A percentile compares a stretch with the other conserved stretches of the same genome.
These are phyloP conservation scores for Rhododendron molle DNA, from an alignment of 148 eudicot species.

Conservation along the genomic window DNA sequence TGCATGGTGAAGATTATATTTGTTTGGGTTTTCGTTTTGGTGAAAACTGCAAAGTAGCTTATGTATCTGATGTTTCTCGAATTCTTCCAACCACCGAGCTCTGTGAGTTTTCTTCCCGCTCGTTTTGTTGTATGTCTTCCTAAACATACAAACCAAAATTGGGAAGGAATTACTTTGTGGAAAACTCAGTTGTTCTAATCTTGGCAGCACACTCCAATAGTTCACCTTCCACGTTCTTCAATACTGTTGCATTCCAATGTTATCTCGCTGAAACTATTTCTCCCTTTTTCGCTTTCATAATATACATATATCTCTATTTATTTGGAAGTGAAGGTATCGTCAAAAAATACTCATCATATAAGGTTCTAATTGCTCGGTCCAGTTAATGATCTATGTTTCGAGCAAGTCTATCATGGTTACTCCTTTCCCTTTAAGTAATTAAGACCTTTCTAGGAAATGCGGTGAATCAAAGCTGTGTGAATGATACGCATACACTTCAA, in stretches of 20 bases:
- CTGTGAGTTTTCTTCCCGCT: conserved; percentile 38
- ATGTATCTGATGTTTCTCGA: conserved; percentile 88
- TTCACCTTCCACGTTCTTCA: too few relatives aligned
- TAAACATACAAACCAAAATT: background rate
- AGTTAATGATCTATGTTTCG: background rate
- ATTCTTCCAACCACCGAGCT: conserved; percentile 59
- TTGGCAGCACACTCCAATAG: too few relatives aligned
- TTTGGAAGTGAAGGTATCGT: background rate
- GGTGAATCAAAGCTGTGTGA: background rate
- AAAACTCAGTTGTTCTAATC: background rate
- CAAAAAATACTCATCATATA: too few relatives aligned
- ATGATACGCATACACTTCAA: background rate
- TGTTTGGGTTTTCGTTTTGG: conserved; percentile 88
- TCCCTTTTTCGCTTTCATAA: background rate
- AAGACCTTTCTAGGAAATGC: background rate
- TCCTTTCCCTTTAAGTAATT: background rate
- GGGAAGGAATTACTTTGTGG: background rate
- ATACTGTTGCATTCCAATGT: too few relatives aligned
- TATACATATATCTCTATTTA: background rate
- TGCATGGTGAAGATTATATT: conserved; percentile 99
- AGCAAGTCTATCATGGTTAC: background rate
- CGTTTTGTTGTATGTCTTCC: background rate
- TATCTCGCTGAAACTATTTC: background rate
- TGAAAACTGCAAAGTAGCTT: conserved; percentile 64
- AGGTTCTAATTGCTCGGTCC: background rate